phyloP scores from a whole-genome alignment of 225 moss, liverwort and hornwort genomes.

The Antitrichia curtipendula region DNA sequence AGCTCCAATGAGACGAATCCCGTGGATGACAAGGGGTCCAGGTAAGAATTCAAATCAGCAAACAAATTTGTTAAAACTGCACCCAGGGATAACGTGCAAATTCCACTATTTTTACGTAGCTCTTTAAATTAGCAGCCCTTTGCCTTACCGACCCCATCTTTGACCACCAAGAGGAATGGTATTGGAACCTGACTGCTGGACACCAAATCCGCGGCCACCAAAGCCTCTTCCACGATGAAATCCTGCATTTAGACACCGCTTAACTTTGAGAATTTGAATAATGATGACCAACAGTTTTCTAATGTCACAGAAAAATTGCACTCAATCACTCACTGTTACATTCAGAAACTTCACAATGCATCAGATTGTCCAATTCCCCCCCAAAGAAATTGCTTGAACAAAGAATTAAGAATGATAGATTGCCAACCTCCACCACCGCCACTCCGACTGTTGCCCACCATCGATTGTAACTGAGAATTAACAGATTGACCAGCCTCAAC shows the following conservation, averaged over 20 bases:
- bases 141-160: conserved; percentile 86
- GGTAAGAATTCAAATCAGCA: neutral
- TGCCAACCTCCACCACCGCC: conserved; percentile 48
- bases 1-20: neutral
- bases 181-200: conserved; percentile 93
- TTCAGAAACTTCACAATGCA: neutral
- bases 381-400: neutral
- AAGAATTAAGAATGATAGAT: neutral
- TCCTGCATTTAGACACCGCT: conserved; percentile 21
- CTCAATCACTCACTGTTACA: neutral
- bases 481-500: conserved; percentile 78
- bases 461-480: conserved; percentile 63
- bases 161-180: conserved; percentile 93
- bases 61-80: conserved; percentile 1
- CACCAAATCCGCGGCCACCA: conserved; percentile 80
- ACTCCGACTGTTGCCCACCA: conserved; percentile 78
- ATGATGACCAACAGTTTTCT: neutral
- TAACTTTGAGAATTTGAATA: neutral
- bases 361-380: neutral
- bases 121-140: neutral
- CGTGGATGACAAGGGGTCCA: neutral
- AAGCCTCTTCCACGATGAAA: conserved; percentile 88
- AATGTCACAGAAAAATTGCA: neutral
- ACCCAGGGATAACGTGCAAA: neutral
- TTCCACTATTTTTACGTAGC: neutral